Evolutionary conservation across 805 yeast species (phyloP), one percentile per base, ranked within the genome.

Genomic region (Pichia scutulata): DNA sequence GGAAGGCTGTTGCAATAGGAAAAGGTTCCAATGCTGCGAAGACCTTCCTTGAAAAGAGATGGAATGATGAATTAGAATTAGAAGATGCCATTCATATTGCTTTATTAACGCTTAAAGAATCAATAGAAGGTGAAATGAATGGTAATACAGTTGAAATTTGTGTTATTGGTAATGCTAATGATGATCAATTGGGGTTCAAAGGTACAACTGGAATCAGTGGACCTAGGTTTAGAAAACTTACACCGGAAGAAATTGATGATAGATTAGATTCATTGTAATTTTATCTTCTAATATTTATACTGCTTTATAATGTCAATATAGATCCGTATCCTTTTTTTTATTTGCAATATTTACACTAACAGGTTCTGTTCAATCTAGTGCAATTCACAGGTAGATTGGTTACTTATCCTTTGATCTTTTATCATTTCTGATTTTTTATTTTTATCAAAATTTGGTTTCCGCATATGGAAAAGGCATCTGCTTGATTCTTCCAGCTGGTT

Each of bases 1-100:
- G 99, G 99, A 93, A 92, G 70, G 99, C 99, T 39, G 92, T 99
- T 4, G 98, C 99, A 23, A 93, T 93, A 60, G 99, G 99, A 56
- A 90, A 89, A 65, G 95, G 97, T 24, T 83, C 97, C 4, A 81
- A 82, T 42, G 88, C 95, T n/a, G 99, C 98, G 36, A 93, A 95
- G 74, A 92, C 98, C 1, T 93, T 93, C 61, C 72, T 93, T 64
- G 99, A 93, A 68, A 93, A 93, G 72, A 83, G 99, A 71, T 93
- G 98, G 97, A 92, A 90, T 65, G 95, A 89, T 57, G 96, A 93
- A 68, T 75, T 93, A 65, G 99, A 93, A 71, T 76, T 93, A 55
- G 99, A 93, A 71, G 99, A 93, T 67, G 99, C 98, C 46, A 88
- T 93, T 57, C 98, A 93, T 68, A 93, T 92, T 64, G 97, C 98